phyloP scores from a whole-genome alignment of 345 rosid genomes.

The Trapa incisa region DNA sequence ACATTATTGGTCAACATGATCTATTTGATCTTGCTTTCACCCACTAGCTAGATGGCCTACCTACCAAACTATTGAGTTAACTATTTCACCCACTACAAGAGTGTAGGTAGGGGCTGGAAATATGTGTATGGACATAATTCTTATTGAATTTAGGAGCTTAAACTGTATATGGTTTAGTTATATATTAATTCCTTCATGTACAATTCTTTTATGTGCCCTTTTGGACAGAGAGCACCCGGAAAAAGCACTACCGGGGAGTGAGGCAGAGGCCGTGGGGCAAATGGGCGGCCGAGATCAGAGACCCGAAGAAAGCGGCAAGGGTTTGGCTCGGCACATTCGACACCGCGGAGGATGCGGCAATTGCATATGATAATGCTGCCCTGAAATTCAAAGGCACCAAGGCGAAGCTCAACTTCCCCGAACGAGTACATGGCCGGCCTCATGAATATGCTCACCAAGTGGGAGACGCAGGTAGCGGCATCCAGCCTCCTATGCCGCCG shows the following conservation, averaged over 20 bases:
- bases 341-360: constrained; percentile 88
- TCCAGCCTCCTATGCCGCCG: constrained; percentile 13
- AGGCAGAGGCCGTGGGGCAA: constrained; percentile 99
- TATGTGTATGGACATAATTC: no score
- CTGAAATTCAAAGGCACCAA: constrained; percentile 87
- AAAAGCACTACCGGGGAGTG: constrained; percentile 81
- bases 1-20: no score
- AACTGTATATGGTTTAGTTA: no score
- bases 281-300: constrained; percentile 98
- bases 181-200: not conserved
- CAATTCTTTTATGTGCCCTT: not conserved
- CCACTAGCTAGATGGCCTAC: no score
- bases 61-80: no score
- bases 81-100: no score
- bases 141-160: no score
- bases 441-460: constrained; percentile 19
- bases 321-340: constrained; percentile 93
- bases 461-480: not conserved
- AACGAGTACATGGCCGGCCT: constrained; percentile 43
- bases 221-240: constrained; percentile 36
- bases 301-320: constrained; percentile 77
- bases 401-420: constrained; percentile 89
- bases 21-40: no score
- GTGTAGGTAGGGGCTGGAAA: no score
- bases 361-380: constrained; percentile 86